These are phyloP conservation scores for Paramecium primaurelia DNA, from an alignment of 73 alveolate genomes.

Conservation along the genomic window DNA sequence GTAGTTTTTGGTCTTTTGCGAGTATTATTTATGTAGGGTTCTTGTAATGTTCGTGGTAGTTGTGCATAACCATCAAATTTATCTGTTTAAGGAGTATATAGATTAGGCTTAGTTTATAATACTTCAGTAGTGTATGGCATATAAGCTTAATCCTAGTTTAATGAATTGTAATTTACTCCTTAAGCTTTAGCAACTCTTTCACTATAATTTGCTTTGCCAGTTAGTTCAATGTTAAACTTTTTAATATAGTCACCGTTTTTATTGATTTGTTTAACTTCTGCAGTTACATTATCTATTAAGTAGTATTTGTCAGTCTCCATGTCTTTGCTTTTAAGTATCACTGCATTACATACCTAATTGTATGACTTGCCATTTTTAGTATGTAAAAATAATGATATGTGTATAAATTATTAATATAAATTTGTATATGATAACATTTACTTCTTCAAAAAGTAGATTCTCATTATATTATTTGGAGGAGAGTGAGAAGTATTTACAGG, in stretches of 20 bases:
- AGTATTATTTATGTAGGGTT: not conserved
- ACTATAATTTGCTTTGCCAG: slow-evolving; percentile 55
- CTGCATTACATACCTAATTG: slow-evolving; percentile 6
- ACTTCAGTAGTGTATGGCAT: slow-evolving; percentile 14
- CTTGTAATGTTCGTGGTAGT: slow-evolving; percentile 5
- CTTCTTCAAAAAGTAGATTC: not conserved
- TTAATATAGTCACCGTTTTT: slow-evolving; percentile 56
- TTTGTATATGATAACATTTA: not conserved
- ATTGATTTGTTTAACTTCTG: slow-evolving; percentile 32
- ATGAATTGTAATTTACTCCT: not conserved
- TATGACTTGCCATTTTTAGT: not conserved
- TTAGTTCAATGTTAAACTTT: slow-evolving; percentile 49
- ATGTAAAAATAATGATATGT: not conserved
- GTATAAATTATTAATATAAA: not conserved
- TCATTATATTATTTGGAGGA: not conserved
- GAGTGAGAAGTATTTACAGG: not conserved
- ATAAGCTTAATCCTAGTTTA: not conserved
- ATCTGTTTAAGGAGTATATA: slow-evolving; percentile 15
- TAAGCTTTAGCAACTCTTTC: slow-evolving; percentile 52
- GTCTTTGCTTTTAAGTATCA: not conserved
- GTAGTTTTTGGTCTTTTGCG: slow-evolving; percentile 33
- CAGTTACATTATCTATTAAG: slow-evolving; percentile 49
- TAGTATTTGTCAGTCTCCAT: slow-evolving; percentile 53
- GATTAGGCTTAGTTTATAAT: not conserved
- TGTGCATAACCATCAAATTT: slow-evolving; percentile 22